These are phyloP conservation scores for Pseudogymnoascus sp. DNA, from an alignment of 2,329 filamentous ascomycete genomes.

Conservation along the genomic window DNA sequence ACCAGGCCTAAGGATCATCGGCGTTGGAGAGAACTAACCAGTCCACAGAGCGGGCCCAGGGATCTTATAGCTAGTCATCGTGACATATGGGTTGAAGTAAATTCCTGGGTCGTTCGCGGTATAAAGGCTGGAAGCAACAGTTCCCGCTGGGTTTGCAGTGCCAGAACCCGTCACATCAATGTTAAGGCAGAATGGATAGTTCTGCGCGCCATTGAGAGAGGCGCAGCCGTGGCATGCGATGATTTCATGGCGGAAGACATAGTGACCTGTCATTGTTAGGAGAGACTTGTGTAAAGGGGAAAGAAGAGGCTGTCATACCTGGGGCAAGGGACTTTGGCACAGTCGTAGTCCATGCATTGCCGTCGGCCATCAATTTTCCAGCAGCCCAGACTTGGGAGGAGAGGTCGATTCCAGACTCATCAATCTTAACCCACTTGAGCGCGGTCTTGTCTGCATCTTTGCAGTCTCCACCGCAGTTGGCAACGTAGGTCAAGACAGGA, in stretches of 20 bases:
- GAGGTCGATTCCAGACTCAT: background rate
- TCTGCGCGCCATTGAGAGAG: conserved; percentile 33
- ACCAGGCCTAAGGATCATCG: background rate
- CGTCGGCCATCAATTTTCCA: background rate
- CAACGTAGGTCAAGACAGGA: conserved; percentile 25
- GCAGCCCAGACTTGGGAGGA: conserved; percentile 3
- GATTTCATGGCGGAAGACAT: conserved; percentile 38
- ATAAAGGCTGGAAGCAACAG: conserved; percentile 22
- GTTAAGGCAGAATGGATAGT: conserved; percentile 37
- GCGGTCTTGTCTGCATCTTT: conserved; percentile 31
- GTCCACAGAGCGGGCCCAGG: conserved; percentile 22
- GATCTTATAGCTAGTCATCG: conserved; percentile 16
- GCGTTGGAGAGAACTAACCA: background rate
- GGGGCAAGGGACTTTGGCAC: conserved; percentile 1
- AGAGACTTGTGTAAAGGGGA: conserved; percentile 18
- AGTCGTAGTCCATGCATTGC: background rate
- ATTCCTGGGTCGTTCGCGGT: conserved; percentile 27
- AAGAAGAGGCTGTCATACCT: background rate
- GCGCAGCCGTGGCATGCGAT: conserved; percentile 34
- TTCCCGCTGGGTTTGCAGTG: conserved; percentile 22
- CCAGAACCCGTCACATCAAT: conserved; percentile 31
- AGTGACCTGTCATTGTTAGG: conserved; percentile 22
- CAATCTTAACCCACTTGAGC: conserved; percentile 16
- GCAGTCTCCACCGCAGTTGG: conserved; percentile 33
- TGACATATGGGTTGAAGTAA: conserved; percentile 22